Conservation (phyloP, 352 stramenopile genomes). For the Globisporangium yorkense region DNA sequence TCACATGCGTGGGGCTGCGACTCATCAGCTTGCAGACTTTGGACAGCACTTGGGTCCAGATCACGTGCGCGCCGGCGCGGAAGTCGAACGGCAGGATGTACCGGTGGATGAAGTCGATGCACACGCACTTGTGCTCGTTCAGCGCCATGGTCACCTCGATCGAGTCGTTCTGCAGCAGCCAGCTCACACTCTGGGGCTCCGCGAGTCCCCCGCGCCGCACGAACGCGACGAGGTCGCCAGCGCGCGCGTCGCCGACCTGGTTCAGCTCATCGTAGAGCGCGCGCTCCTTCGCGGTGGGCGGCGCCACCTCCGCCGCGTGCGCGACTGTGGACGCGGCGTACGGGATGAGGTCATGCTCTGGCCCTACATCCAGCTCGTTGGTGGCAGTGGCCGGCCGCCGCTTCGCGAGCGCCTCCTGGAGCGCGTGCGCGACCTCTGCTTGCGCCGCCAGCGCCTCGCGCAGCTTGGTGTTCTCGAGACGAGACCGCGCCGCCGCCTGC, state of each 20-base stretch:
- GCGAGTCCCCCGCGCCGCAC: slow-evolving; percentile 17
- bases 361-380: slow-evolving; percentile 14
- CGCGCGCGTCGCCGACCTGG: slow-evolving; percentile 13
- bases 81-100: slow-evolving; percentile 13
- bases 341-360: background rate
- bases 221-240: slow-evolving; percentile 12
- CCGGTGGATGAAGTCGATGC: slow-evolving; percentile 20
- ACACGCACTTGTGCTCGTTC: slow-evolving; percentile 32
- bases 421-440: slow-evolving; percentile 25
- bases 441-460: slow-evolving; percentile 34
- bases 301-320: background rate
- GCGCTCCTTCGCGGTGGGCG: slow-evolving; percentile 13
- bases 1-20: slow-evolving; percentile 10
- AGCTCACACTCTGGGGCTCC: slow-evolving; percentile 8
- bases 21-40: slow-evolving; percentile 26
- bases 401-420: slow-evolving; percentile 36
- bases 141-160: slow-evolving; percentile 25
- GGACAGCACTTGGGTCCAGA: slow-evolving; percentile 25
- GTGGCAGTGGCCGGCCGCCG: slow-evolving; percentile 2
- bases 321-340: background rate
- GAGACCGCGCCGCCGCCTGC: slow-evolving; percentile 24
- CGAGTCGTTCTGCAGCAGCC: slow-evolving; percentile 1
- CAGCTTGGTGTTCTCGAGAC: slow-evolving; percentile 44
- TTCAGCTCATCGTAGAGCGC: slow-evolving; percentile 21
- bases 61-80: slow-evolving; percentile 16